Evolutionary conservation across 768 basidiomycete genomes (phyloP).

Genomic region (Lactarius tabidus): DNA sequence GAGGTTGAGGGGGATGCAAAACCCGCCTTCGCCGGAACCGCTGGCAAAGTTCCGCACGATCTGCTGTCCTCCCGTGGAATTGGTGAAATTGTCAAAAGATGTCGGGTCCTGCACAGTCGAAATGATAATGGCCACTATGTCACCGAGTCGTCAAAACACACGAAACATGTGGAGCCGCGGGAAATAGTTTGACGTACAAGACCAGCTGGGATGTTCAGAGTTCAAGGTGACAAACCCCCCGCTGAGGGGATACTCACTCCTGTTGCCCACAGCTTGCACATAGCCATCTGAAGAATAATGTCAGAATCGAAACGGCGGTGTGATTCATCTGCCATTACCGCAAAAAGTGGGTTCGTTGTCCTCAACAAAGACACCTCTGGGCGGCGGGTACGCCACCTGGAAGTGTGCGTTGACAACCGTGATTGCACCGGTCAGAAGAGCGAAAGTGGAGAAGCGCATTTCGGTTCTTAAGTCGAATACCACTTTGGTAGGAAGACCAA

Average conservation of each 20-base stretch:
- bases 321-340: conserved; percentile 39
- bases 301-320: not conserved
- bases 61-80: conserved; percentile 36
- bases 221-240: conserved; percentile 58
- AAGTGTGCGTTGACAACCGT: conserved; percentile 66
- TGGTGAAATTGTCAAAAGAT: conserved; percentile 59
- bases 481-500: not conserved
- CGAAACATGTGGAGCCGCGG: not conserved
- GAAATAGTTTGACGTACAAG: conserved; percentile 38
- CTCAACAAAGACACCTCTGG: conserved; percentile 66
- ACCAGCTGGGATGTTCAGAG: conserved; percentile 63
- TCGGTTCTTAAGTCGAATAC: not conserved
- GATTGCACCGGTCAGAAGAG: conserved; percentile 38
- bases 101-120: conserved; percentile 56
- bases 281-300: conserved; percentile 55
- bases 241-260: conserved; percentile 66
- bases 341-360: conserved; percentile 60
- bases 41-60: conserved; percentile 47
- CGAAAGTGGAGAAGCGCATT: conserved; percentile 37
- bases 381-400: conserved; percentile 69
- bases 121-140: conserved; percentile 49
- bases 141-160: conserved; percentile 10
- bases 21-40: conserved; percentile 51
- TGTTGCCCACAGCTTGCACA: conserved; percentile 43
- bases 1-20: conserved; percentile 68